A percentile compares a stretch with the other conserved stretches of the same genome.
Conservation (phyloP, 1,284 basidiomycete genomes). For the Athelia psychrophila region DNA sequence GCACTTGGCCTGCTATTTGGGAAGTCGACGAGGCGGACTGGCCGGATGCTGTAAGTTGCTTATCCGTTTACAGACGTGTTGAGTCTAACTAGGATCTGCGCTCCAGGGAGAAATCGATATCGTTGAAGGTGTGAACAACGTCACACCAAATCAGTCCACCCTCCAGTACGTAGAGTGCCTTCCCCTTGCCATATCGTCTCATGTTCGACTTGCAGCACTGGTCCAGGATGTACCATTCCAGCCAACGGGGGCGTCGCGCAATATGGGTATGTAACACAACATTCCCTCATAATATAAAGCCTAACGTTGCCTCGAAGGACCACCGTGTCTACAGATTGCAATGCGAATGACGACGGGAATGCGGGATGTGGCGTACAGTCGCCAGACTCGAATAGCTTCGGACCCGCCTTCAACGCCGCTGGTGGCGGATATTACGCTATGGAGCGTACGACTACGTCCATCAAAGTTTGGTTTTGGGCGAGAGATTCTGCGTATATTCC, state of each 20-base stretch:
- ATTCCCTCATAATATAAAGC: conserved; percentile 2
- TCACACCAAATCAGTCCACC: conserved; percentile 52
- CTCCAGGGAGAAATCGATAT: conserved; percentile 66
- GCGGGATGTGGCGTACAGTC: conserved; percentile 63
- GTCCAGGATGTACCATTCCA: conserved; percentile 58
- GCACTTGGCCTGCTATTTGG: conserved; percentile 55
- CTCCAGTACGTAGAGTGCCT: conserved; percentile 38
- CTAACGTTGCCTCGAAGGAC: conserved; percentile 27
- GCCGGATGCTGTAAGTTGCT: conserved; percentile 39
- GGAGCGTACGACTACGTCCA: conserved; percentile 44
- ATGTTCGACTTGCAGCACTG: conserved; percentile 28
- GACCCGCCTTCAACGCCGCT: conserved; percentile 54
- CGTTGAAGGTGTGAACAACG: conserved; percentile 64
- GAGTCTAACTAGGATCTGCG: not conserved
- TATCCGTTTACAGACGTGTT: not conserved
- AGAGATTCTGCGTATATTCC: conserved; percentile 41
- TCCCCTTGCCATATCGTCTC: too few species aligned
- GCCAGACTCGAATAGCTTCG: conserved; percentile 46
- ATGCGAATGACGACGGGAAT: conserved; percentile 52
- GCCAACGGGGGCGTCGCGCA: conserved; percentile 36
- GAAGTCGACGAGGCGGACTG: conserved; percentile 47
- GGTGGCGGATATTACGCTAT: conserved; percentile 65
- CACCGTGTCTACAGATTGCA: conserved; percentile 44
- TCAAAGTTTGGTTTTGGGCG: conserved; percentile 63
- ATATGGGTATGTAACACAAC: conserved; percentile 38